Conservation (phyloP, 257 asterid genomes). For the Ilex asprella region DNA sequence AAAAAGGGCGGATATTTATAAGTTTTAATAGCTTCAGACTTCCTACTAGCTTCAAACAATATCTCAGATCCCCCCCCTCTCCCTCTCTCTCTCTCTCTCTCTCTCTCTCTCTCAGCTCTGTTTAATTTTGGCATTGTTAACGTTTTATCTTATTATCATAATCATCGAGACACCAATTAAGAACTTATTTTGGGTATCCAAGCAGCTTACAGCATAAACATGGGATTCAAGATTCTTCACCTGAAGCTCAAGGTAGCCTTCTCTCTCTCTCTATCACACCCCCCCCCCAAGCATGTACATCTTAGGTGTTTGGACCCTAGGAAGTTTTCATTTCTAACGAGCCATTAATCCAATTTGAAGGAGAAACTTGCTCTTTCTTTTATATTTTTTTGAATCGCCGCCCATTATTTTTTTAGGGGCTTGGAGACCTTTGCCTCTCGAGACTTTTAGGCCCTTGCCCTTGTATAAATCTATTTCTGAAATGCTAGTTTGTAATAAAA, state of each 20-base stretch:
- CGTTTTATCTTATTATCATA: not conserved
- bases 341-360: no score
- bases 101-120: not conserved
- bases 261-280: not conserved
- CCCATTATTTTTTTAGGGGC: no score
- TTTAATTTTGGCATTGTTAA: not conserved
- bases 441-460: no score
- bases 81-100: not conserved
- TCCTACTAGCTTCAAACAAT: slow-evolving; percentile 14
- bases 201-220: slow-evolving; percentile 2
- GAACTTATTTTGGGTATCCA: not conserved
- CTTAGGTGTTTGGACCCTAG: not conserved
- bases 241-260: slow-evolving; percentile 44
- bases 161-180: not conserved
- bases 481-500: no score
- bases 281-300: no score
- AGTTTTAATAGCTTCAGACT: slow-evolving; percentile 10
- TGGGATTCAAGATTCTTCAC: slow-evolving; percentile 43
- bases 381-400: no score
- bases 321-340: not conserved
- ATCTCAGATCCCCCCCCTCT: slow-evolving; percentile 5
- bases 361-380: no score
- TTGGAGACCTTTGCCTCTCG: no score
- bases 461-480: no score
- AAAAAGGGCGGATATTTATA: not conserved